Conservation (phyloP, 208 protist species). For the Acanthamoeba lenticulata region DNA sequence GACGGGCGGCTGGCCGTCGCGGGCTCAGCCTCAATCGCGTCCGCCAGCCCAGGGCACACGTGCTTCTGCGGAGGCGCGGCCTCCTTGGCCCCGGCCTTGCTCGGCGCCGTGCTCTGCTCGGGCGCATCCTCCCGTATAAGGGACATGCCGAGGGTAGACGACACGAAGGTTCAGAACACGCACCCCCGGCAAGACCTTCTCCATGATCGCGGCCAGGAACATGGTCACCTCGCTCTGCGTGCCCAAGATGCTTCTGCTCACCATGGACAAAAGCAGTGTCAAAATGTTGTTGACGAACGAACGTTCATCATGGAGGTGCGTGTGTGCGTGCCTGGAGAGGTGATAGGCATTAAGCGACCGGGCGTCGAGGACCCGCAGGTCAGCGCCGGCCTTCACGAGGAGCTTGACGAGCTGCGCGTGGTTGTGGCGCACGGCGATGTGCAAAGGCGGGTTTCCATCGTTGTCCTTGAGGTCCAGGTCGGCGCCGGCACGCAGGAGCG, state of each 20-base stretch:
- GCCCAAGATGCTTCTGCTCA: not conserved
- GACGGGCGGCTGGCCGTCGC: not conserved
- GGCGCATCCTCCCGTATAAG: not conserved
- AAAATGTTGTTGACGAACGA: not conserved
- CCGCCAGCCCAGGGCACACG: not conserved
- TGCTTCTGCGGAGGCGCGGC: not conserved
- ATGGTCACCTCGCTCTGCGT: not conserved
- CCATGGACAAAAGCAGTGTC: not conserved
- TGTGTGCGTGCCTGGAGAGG: not conserved
- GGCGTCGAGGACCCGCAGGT: not conserved
- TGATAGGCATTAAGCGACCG: conserved; percentile 9
- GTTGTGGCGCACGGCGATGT: conserved; percentile 43
- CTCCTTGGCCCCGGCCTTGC: not conserved
- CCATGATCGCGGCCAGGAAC: conserved; percentile 59
- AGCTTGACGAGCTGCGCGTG: conserved; percentile 19
- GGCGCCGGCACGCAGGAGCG: conserved; percentile 18
- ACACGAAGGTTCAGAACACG: not conserved
- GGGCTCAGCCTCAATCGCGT: not conserved
- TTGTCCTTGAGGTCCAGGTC: conserved; percentile 39
- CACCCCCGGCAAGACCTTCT: conserved; percentile 13
- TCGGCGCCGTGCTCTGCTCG: not conserved
- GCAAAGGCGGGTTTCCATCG: conserved; percentile 28
- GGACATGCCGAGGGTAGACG: not conserved
- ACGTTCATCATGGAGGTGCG: not conserved
- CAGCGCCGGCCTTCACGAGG: conserved; percentile 15